Base-by-base conservation (phyloP, 1,284 basidiomycete species). In the Marasmius tenuissimus region DNA sequence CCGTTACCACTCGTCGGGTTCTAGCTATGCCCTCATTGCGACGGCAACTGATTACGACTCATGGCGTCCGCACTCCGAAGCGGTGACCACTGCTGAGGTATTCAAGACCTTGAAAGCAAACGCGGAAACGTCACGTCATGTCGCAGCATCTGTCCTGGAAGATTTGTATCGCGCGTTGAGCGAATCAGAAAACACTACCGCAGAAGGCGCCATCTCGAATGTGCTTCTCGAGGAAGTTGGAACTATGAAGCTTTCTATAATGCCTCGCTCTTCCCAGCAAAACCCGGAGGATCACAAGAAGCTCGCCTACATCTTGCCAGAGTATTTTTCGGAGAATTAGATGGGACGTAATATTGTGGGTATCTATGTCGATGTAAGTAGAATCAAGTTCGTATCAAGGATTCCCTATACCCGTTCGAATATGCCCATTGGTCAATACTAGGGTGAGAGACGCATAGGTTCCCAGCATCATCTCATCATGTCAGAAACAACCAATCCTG, bases 1-100 rank as follows among this genome's bases (percentile, higher is more conserved):
- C 14, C 14, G 50, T 55, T 63, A 62, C 47, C 18, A 34, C 12
- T 37, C 34, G 37, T 37, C 55, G 48, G 38, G 61, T 18, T 47
- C 1, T 67, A 95, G 94, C 71, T 97, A 96, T 73, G 92, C 91
- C 0, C 83, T 97, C 57, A 89, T 97, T 66, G 94, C 94, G 62
- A 97, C 95, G 0, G 86, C 92, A 20, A 96, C 94, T 1, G 92
- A 96, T 76, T 96, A 94, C 72, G 94, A 97, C 75, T 88, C 93
- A 5, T 96, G 93, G 94, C 81, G 96, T 27, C 88, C 89, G 16
- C 81, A 89, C 39, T 85, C 88, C 59, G 91, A 86, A 16, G 82
- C 91, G 1, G 96, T 98, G 54, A 97, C 94, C 1, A 90, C 95
- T 0, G 88, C 92, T 6, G 92, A 94, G 67, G 94, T 98, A 35